Percentiles rank a stretch among this genome's conserved stretches.
phyloP scores from a whole-genome alignment of 2,329 filamentous ascomycete species.

The Aspergillus viridinutans region DNA sequence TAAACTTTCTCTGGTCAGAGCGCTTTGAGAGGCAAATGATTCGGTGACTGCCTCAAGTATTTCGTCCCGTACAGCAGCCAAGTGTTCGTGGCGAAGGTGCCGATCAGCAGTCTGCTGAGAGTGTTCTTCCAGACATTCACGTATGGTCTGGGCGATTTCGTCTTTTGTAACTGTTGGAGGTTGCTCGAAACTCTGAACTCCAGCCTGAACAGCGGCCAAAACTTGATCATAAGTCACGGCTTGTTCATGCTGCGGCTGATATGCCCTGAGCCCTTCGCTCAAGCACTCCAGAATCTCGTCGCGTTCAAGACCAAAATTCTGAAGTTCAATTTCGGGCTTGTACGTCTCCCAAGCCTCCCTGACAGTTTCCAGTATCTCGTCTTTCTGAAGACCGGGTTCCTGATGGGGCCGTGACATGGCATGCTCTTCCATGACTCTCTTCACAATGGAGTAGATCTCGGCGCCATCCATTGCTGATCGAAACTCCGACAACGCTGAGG shows the following conservation, averaged over 20 bases:
- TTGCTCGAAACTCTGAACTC: slow-evolving; percentile 73
- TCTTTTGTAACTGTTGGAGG: slow-evolving; percentile 69
- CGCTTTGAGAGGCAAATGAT: slow-evolving; percentile 29
- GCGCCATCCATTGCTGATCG: slow-evolving; percentile 68
- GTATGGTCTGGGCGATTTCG: slow-evolving; percentile 77
- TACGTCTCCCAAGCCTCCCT: slow-evolving; percentile 90
- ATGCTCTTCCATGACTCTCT: slow-evolving; percentile 62
- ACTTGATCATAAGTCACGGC: slow-evolving; percentile 78
- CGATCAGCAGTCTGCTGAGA: slow-evolving; percentile 8
- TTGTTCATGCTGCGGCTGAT: slow-evolving; percentile 51
- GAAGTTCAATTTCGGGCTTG: slow-evolving; percentile 86
- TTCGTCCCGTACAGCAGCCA: slow-evolving; percentile 28
- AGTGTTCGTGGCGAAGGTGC: slow-evolving; percentile 22
- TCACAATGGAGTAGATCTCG: slow-evolving; percentile 81
- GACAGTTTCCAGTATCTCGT: slow-evolving; percentile 82
- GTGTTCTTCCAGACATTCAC: slow-evolving; percentile 68
- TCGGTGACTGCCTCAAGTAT: slow-evolving; percentile 27
- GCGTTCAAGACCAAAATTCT: slow-evolving; percentile 83
- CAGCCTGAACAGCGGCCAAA: slow-evolving; percentile 78
- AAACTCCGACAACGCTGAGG: slow-evolving; percentile 59
- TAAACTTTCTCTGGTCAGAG: slow-evolving; percentile 27
- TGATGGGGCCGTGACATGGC: slow-evolving; percentile 55
- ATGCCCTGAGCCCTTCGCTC: slow-evolving; percentile 77
- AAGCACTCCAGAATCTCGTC: slow-evolving; percentile 87
- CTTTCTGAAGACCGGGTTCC: slow-evolving; percentile 59